These are phyloP conservation scores for Entonaema liquescens DNA, from an alignment of 495 filamentous ascomycete genomes.

Conservation along the genomic window DNA sequence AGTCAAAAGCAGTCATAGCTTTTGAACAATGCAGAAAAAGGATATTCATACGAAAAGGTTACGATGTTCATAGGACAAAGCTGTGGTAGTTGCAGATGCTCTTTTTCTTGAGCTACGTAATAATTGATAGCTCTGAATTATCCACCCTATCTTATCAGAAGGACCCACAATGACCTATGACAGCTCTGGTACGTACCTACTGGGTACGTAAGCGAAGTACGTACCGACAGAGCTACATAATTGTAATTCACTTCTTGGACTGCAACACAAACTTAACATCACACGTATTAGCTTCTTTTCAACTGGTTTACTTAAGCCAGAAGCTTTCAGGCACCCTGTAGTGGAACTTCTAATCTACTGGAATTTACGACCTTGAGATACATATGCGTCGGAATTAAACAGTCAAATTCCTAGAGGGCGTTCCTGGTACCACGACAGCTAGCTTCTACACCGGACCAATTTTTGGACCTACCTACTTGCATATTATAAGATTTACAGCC, in stretches of 20 bases:
- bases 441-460: neutral
- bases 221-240: constrained; percentile 7
- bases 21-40: neutral
- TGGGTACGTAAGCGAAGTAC: constrained; percentile 25
- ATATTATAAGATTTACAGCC: constrained; percentile 8
- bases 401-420: constrained; percentile 5
- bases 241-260: constrained; percentile 3
- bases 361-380: neutral
- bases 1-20: neutral
- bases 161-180: constrained; percentile 12
- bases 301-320: constrained; percentile 3
- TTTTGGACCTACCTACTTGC: neutral
- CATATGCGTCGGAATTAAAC: neutral
- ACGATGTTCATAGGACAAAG: neutral
- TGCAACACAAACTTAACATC: constrained; percentile 17
- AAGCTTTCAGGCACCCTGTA: neutral
- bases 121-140: neutral
- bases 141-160: constrained; percentile 29
- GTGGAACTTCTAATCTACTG: neutral
- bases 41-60: neutral
- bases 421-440: constrained; percentile 10
- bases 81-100: neutral
- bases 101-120: neutral
- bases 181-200: constrained; percentile 12
- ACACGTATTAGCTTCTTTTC: constrained; percentile 4